Evolutionary conservation across 345 rosid genomes (phyloP), one percentile per base, ranked within the genome.

Genomic region (Pseudoturritis turrita): DNA sequence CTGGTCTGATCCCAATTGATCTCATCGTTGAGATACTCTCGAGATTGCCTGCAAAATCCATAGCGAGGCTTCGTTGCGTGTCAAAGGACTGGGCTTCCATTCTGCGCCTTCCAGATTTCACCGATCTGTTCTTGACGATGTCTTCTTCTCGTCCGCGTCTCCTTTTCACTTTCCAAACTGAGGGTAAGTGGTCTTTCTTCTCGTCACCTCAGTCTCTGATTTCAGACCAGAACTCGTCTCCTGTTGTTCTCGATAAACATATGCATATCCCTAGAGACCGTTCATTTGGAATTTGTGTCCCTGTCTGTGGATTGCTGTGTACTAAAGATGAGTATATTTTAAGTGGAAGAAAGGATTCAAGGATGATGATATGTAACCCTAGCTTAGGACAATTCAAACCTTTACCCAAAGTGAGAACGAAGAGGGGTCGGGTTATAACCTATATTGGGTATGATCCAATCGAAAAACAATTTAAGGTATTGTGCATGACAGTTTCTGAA

Each of bases 301-400:
- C 53, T 44, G 26, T 28, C 1, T 44, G 40, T 44, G 67, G 53
- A 17, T 17, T 29, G 15, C 1, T 44, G 1, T 62, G 67, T 12
- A 13, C 29, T 15, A 63, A 3, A 46, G n/a, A 63, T 7, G 68
- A 63, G 29, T 18, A 41, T 28, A 3, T 18, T 8, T 29, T 21
- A 19, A 33, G 19, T 46, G 18, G 14, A 31, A 47, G 0, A 2
- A 64, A 2, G 33, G n/a, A 9, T 47, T 0, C 44, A 12, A 13
- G 45, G 56, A 19, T 68, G 43, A 54, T 13, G 43, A 43, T 68
- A 68, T 41, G 53, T 28, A 67, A 67, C 40, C 72, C 72, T 17
- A 67, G 40, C 26, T 40, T 39, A 3, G 40, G 62, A 2, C 40
- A 13, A 10, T 8, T 13, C 52, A 40, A 26, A 67, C 2, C 12